phyloP scores from a whole-genome alignment of 345 rosid species.

The Euphorbia tirucalli region DNA sequence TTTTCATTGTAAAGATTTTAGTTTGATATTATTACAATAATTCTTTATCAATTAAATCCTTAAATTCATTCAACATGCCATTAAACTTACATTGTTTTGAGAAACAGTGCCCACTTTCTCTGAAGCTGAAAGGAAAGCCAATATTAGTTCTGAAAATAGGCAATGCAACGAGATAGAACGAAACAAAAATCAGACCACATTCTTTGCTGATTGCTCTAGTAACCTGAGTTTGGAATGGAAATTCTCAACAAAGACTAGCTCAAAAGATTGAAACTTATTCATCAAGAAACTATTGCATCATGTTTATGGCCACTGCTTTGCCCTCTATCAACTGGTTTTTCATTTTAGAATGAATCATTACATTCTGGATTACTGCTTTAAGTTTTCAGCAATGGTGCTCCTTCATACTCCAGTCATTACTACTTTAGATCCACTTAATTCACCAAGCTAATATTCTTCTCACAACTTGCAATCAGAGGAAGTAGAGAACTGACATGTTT shows the following conservation, averaged over 20 bases:
- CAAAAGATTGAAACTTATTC: neutral
- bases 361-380: neutral
- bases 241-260: neutral
- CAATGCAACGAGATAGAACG: neutral
- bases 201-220: neutral
- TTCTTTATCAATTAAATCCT: too few relatives aligned
- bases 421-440: neutral
- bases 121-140: constrained; percentile 37
- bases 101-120: constrained; percentile 37
- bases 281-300: neutral
- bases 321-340: neutral
- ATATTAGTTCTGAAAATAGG: constrained; percentile 10
- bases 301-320: neutral
- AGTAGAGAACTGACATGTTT: neutral
- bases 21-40: too few relatives aligned
- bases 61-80: too few relatives aligned
- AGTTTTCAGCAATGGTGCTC: neutral
- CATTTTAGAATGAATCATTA: neutral
- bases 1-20: too few relatives aligned
- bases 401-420: neutral
- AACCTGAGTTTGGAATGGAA: neutral
- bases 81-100: constrained; percentile 49
- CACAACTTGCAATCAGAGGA: neutral
- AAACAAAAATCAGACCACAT: constrained; percentile 1
- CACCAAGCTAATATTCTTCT: neutral